Conservation (phyloP, 306 rosid genomes). For the Cucurbita pepo region DNA sequence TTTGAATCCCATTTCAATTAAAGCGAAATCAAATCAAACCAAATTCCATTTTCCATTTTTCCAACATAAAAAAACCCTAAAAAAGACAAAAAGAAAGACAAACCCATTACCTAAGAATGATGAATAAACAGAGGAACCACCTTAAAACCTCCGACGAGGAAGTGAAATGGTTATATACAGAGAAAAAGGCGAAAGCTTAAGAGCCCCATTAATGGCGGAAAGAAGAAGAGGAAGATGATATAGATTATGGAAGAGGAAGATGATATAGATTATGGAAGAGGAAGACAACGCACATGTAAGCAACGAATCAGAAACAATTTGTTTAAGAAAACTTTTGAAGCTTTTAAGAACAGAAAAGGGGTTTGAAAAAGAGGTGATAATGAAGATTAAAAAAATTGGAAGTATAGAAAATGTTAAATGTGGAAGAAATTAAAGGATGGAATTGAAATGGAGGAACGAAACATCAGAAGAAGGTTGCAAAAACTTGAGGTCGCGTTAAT, state of each 20-base stretch:
- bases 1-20: background rate
- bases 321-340: background rate
- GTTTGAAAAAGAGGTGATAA: background rate
- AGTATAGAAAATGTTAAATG: background rate
- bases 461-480: background rate
- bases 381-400: background rate
- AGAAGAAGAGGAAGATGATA: background rate
- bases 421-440: conserved; percentile 6
- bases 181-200: background rate
- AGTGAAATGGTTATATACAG: background rate
- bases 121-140: background rate
- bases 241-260: background rate
- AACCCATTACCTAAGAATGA: background rate
- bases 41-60: background rate
- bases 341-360: background rate
- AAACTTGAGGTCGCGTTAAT: conserved; percentile 8
- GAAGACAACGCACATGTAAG: conserved; percentile 7
- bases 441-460: background rate
- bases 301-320: background rate
- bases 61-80: background rate
- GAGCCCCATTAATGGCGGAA: background rate
- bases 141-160: background rate
- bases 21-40: background rate
- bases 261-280: background rate
- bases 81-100: background rate